Evolutionary conservation across 768 basidiomycete species (phyloP), one percentile per base, ranked within the genome.

Genomic region (Tylopilus cervinicoccineus): DNA sequence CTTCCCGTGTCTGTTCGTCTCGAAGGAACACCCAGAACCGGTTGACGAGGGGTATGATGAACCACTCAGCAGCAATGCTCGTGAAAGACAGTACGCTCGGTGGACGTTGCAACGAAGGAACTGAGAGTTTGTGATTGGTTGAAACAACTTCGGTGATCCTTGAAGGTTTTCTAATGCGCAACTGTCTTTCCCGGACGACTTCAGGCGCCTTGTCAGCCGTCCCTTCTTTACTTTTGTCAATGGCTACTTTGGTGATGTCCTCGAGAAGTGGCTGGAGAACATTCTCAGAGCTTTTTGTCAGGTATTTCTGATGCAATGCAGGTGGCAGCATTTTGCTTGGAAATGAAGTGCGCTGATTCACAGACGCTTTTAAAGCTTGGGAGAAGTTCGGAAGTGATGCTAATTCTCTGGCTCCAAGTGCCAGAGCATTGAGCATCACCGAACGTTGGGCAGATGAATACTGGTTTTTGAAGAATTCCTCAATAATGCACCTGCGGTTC

Each of bases 1-100:
- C 77, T 59, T 92, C 88, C 31, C 90, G 77, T 2, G 79, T 75
- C 56, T 88, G 83, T 59, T 89, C 84, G 57, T 95, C 92, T 7
- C 88, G 81, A 38, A 96, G 79, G 69, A 94, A 91, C n/a, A 77
- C 62, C 93, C 93, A 99, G 69, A 98, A 96, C n/a, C 85, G 80
- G 57, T 93, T 87, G 69, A 97, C 79, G 44, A 98, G 72, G 0
- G 96, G 96, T 50, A 84, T 80, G 43, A 96, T 79, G 70, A 97
- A 98, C 67, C 71, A 84, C 61, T 93, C 91, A 0, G 88, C 88
- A 0, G 93, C 92, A 23, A 98, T 70, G 44, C 80, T 76, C 17
- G 79, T 81, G 60, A 86, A 88, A 2, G 76, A 71, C 26, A 68
- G 57, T 8, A 41, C 26, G 6, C 34, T 43, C 7, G 51, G 46